A percentile compares a stretch with the other conserved stretches of the same genome.
These are phyloP conservation scores for Lepiota brunneoincarnata DNA, from an alignment of 768 basidiomycete species.

Conservation along the genomic window DNA sequence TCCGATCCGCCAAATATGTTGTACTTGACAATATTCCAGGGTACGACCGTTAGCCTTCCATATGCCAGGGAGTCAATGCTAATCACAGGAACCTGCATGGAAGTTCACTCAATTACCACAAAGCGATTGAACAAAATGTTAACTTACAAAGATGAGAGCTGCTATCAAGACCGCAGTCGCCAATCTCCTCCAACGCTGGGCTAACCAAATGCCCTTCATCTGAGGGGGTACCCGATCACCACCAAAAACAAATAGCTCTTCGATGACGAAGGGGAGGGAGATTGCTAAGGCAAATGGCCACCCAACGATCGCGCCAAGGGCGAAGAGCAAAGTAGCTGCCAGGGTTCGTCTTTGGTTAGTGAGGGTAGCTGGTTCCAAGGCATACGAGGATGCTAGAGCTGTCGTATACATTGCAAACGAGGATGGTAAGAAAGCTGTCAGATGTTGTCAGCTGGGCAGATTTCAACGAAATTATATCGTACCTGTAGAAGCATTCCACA, in stretches of 20 bases:
- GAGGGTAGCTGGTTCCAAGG: slow-evolving; percentile 54
- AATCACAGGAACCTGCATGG: slow-evolving; percentile 73
- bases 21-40: slow-evolving; percentile 93
- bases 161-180: slow-evolving; percentile 52
- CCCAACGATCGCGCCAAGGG: slow-evolving; percentile 82
- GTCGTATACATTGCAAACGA: slow-evolving; percentile 93
- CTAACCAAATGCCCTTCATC: slow-evolving; percentile 49
- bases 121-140: not conserved
- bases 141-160: slow-evolving; percentile 59
- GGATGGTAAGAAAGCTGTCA: slow-evolving; percentile 86
- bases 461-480: slow-evolving; percentile 10
- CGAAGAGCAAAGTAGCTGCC: slow-evolving; percentile 67
- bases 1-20: slow-evolving; percentile 83
- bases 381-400: slow-evolving; percentile 74
- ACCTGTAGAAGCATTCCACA: slow-evolving; percentile 94
- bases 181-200: slow-evolving; percentile 59
- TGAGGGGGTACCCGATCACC: slow-evolving; percentile 58
- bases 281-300: slow-evolving; percentile 96
- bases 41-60: slow-evolving; percentile 72
- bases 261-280: slow-evolving; percentile 84
- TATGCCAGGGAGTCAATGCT: slow-evolving; percentile 86
- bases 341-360: slow-evolving; percentile 55
- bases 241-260: slow-evolving; percentile 81
- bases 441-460: slow-evolving; percentile 9
- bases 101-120: slow-evolving; percentile 5